A percentile compares a stretch with the other conserved stretches of the same genome.
Conservation (phyloP, 352 stramenopile genomes). For the Phytophthora cactorum region DNA sequence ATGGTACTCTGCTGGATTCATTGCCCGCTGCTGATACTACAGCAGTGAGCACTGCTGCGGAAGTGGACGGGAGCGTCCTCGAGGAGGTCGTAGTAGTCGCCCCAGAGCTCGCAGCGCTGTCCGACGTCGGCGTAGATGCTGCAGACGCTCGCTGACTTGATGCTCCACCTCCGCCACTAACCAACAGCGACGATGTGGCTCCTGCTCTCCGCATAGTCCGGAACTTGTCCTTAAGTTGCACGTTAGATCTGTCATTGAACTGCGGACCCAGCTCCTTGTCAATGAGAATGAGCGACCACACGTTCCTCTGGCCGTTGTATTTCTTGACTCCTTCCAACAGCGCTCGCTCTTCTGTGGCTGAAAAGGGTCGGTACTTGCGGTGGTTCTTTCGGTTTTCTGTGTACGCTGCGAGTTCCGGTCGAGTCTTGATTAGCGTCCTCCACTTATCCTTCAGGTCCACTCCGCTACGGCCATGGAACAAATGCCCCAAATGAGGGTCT, state of each 20-base stretch:
- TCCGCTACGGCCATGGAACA: constrained; percentile 81
- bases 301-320: constrained; percentile 84
- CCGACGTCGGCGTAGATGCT: constrained; percentile 30
- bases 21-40: constrained; percentile 39
- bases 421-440: constrained; percentile 83
- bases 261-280: constrained; percentile 79
- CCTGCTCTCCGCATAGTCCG: constrained; percentile 78
- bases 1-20: constrained; percentile 27
- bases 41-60: constrained; percentile 39
- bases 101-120: constrained; percentile 2
- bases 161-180: constrained; percentile 43
- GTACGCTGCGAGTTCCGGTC: constrained; percentile 74
- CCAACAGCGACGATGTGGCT: constrained; percentile 43
- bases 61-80: constrained; percentile 37
- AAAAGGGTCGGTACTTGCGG: constrained; percentile 85
- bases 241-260: constrained; percentile 86
- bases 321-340: constrained; percentile 90
- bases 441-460: constrained; percentile 89
- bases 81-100: constrained; percentile 15
- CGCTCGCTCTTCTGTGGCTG: constrained; percentile 73
- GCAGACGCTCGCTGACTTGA: constrained; percentile 51
- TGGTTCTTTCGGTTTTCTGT: constrained; percentile 90
- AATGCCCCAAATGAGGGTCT: constrained; percentile 70
- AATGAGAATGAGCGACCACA: constrained; percentile 85
- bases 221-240: constrained; percentile 88